Conservation (phyloP, 2,329 filamentous ascomycete genomes). For the Lecanosticta acicola region DNA sequence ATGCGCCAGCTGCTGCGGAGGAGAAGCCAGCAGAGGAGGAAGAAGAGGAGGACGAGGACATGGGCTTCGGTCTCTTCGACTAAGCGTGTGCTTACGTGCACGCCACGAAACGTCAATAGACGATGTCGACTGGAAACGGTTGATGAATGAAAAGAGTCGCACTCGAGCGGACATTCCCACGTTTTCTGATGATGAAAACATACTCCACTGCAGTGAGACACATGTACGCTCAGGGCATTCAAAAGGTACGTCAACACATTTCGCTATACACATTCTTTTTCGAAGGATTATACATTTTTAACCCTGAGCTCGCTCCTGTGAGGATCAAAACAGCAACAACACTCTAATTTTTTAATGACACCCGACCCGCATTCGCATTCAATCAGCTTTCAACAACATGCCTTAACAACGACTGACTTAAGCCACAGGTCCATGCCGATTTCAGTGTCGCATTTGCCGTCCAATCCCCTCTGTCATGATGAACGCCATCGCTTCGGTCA, state of each 20-base stretch:
- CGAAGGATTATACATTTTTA: conserved; percentile 63
- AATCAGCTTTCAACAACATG: background rate
- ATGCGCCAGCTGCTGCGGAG: conserved; percentile 47
- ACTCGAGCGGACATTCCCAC: conserved; percentile 7
- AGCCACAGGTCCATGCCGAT: too few species aligned
- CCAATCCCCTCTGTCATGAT: too few species aligned
- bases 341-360: conserved; percentile 70
- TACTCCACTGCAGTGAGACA: background rate
- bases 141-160: conserved; percentile 19
- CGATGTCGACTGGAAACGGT: conserved; percentile 12
- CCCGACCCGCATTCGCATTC: background rate
- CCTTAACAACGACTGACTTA: background rate
- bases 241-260: conserved; percentile 34
- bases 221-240: background rate
- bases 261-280: conserved; percentile 3
- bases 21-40: conserved; percentile 59
- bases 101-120: conserved; percentile 7
- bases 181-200: conserved; percentile 9
- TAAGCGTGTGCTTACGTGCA: conserved; percentile 31
- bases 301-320: conserved; percentile 53
- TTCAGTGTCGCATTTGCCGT: too few species aligned
- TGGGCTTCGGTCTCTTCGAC: conserved; percentile 53
- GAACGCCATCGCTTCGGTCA: too few species aligned
- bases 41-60: conserved; percentile 55
- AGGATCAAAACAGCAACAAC: conserved; percentile 61